These are phyloP conservation scores for Epichloe brachyelytri DNA, from an alignment of 2,329 filamentous ascomycete species.

Conservation along the genomic window DNA sequence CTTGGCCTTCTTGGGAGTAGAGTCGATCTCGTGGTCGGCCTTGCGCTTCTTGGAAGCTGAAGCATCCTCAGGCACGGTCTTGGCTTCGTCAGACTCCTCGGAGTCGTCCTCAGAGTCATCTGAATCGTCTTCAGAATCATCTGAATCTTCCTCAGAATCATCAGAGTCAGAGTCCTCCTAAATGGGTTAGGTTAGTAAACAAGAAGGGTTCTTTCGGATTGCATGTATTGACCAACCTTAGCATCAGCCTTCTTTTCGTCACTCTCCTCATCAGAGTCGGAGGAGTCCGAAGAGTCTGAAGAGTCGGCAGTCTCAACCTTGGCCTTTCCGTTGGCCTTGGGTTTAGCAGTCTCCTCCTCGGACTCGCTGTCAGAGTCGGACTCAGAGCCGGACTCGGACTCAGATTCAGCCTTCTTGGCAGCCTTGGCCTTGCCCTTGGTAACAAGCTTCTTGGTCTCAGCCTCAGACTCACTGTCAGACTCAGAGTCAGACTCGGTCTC, in stretches of 20 bases:
- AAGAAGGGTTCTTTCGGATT: not conserved
- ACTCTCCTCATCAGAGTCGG: slow-evolving; percentile 19
- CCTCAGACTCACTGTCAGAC: slow-evolving; percentile 26
- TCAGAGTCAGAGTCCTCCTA: slow-evolving; percentile 5
- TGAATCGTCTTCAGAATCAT: slow-evolving; percentile 22
- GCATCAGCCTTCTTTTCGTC: slow-evolving; percentile 11
- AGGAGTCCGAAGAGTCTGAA: slow-evolving; percentile 15
- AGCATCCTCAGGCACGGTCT: slow-evolving; percentile 21
- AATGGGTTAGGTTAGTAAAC: not conserved
- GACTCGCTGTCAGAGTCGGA: slow-evolving; percentile 26
- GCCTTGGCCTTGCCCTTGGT: slow-evolving; percentile 5
- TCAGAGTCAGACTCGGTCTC: slow-evolving; percentile 15
- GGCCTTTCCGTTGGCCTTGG: slow-evolving; percentile 6
- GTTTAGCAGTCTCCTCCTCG: slow-evolving; percentile 21
- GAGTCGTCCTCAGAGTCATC: slow-evolving; percentile 22
- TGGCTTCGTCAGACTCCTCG: slow-evolving; percentile 21
- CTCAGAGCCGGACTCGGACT: slow-evolving; percentile 21
- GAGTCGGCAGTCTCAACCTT: slow-evolving; percentile 18
- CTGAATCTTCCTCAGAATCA: slow-evolving; percentile 22
- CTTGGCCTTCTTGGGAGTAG: slow-evolving; percentile 56
- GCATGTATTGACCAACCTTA: slow-evolving; percentile 15
- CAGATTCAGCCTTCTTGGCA: slow-evolving; percentile 16
- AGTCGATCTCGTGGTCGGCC: slow-evolving; percentile 34
- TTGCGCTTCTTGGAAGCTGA: slow-evolving; percentile 34
- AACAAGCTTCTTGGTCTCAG: slow-evolving; percentile 18